These are phyloP conservation scores for Fraxinus angustifolia DNA, from an alignment of 305 asterid genomes.

Conservation along the genomic window DNA sequence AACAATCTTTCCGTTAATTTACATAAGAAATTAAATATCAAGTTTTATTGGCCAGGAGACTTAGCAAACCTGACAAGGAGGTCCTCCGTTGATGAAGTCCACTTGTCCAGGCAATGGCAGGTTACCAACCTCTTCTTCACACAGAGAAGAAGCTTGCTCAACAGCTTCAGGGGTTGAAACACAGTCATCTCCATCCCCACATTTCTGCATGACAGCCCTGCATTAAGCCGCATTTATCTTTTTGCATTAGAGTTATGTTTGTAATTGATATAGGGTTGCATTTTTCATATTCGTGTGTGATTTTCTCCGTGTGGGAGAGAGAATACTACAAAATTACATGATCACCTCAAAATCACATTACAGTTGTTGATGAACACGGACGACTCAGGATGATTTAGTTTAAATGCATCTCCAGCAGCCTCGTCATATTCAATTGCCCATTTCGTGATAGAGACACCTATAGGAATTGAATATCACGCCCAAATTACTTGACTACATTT, in stretches of 20 bases:
- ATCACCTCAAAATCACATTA: constrained; percentile 82
- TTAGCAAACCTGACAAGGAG: not conserved
- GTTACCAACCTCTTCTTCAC: constrained; percentile 11
- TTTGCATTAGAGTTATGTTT: constrained; percentile 10
- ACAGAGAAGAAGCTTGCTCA: constrained; percentile 44
- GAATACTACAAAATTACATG: not conserved
- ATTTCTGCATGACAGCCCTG: constrained; percentile 67
- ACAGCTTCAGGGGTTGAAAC: constrained; percentile 66
- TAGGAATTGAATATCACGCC: constrained; percentile 27
- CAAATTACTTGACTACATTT: constrained; percentile 6
- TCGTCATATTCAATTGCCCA: constrained; percentile 98
- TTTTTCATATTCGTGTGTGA: not conserved
- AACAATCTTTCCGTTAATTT: not conserved
- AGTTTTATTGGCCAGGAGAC: not conserved
- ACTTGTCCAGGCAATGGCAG: not conserved
- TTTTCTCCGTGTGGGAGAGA: not conserved
- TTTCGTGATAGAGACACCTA: constrained; percentile 66
- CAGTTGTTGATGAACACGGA: constrained; percentile 74
- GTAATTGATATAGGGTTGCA: not conserved
- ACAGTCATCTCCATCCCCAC: constrained; percentile 69
- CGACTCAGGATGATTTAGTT: constrained; percentile 80
- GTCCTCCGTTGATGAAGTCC: not conserved
- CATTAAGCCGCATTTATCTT: constrained; percentile 21
- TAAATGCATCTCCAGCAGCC: constrained; percentile 93
- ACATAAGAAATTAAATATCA: not conserved